These are phyloP conservation scores for Ophiostoma novo-ulmi DNA, from an alignment of 2,329 filamentous ascomycete species.

Conservation along the genomic window DNA sequence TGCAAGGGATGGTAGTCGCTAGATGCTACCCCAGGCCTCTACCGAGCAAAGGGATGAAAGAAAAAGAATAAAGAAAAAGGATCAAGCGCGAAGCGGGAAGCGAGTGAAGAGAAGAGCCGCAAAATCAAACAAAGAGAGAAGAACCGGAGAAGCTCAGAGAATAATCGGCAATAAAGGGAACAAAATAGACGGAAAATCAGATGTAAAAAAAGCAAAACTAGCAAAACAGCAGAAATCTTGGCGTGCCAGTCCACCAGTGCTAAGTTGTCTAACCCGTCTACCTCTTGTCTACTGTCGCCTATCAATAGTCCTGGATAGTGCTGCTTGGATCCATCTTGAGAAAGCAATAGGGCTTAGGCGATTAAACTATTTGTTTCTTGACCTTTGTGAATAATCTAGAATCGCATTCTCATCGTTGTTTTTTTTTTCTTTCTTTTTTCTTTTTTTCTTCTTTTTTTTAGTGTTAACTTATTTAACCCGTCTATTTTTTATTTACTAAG, in stretches of 20 bases:
- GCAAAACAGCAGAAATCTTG: background rate
- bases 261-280: background rate
- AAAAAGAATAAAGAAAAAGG: background rate
- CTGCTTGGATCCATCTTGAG: background rate
- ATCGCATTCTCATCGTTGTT: no score
- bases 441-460: background rate
- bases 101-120: background rate
- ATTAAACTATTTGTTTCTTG: no score
- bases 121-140: background rate
- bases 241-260: conserved; percentile 7
- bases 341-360: no score
- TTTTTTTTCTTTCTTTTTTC: no score
- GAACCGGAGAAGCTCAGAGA: background rate
- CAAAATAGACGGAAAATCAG: background rate
- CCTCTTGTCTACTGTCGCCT: background rate
- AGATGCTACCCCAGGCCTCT: background rate
- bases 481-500: no score
- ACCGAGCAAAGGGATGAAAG: background rate
- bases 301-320: background rate
- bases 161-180: background rate
- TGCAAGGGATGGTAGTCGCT: background rate
- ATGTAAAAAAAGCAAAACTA: background rate
- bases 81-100: no score
- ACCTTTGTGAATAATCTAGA: background rate
- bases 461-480: no score